Evolutionary conservation across 1,284 basidiomycete genomes (phyloP).

Genomic region (Moesziomyces aphidis): DNA sequence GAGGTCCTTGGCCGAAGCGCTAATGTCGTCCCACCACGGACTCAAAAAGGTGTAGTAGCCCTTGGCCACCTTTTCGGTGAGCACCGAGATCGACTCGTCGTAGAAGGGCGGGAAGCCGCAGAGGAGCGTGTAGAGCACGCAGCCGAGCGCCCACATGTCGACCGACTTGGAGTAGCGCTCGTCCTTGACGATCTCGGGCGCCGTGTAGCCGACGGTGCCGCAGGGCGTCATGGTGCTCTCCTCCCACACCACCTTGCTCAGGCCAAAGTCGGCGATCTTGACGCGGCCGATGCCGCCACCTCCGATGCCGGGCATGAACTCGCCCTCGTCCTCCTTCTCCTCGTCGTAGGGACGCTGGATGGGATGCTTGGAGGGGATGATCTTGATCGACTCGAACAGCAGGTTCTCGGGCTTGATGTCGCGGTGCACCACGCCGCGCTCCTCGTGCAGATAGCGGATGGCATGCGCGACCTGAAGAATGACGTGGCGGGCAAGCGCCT

Average conservation of each 20-base stretch:
- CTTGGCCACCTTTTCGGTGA: conserved; percentile 97
- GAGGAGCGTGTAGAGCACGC: conserved; percentile 97
- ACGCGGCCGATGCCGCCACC: conserved; percentile 97
- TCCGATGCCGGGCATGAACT: conserved; percentile 89
- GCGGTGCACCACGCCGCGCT: conserved; percentile 95
- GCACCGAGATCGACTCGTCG: conserved; percentile 96
- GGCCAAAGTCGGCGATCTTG: conserved; percentile 98
- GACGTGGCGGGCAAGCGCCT: conserved; percentile 79
- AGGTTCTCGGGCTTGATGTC: conserved; percentile 99
- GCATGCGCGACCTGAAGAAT: conserved; percentile 96
- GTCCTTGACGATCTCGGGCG: conserved; percentile 99
- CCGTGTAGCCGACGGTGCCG: conserved; percentile 98
- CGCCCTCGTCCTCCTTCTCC: conserved; percentile 98
- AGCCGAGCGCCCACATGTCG: conserved; percentile 99
- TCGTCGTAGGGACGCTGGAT: conserved; percentile 87
- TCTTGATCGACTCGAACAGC: conserved; percentile 92
- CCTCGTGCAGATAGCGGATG: conserved; percentile 95
- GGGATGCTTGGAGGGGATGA: conserved; percentile 84
- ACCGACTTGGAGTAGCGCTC: conserved; percentile 98
- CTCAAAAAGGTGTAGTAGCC: conserved; percentile 98
- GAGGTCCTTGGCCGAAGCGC: conserved; percentile 88
- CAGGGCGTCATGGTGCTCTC: conserved; percentile 99
- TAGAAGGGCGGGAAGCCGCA: conserved; percentile 99
- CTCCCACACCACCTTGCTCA: conserved; percentile 98
- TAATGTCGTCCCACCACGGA: conserved; percentile 99